Base-by-base conservation (phyloP, 768 basidiomycete genomes). In the Pholiota molesta region DNA sequence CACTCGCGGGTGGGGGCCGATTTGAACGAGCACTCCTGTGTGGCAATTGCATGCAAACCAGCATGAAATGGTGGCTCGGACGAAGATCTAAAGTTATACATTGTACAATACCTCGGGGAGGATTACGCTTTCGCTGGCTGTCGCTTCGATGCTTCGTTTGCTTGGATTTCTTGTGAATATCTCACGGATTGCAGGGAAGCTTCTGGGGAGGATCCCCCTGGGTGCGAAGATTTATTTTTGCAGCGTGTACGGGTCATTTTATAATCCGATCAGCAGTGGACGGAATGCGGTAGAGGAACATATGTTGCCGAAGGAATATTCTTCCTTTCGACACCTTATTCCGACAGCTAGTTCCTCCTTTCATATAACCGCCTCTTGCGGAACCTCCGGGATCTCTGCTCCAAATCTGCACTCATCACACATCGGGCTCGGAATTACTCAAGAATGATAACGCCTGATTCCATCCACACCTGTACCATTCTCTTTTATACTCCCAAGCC, bases 401-500 rank as follows among this genome's bases (percentile, higher is more conserved):
- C 62, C 35, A 62, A 69, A 74, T 74, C 71, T 69, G 52, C 57
- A 57, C 40, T 19, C 61, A 56, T 26, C 26, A 60, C 65, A 60
- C 57, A 66, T 63, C 57, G 57, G 57, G 57, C 66, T 65, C 62
- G 68, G 71, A 66, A 72, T 72, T 73, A 69, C 72, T 68, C 70
- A 73, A 70, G 63, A 63, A 71, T 67, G 67, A 68, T 72, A 69
- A 70, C 64, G 70, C 63, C 69, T 71, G 72, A 74, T 74, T 69
- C 64, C 70, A 65, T 70, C 64, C 68, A 66, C 60, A 62, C 51
- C 26, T 33, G 59, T 65, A 67, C 21, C 57, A 61, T 64, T 72
- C 73, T 73, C 75, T 77, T 78, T 78, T 79, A 79, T 78, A 75
- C 73, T 72, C 73, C 65, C 68, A 69, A 66, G 62, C 65, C 66